phyloP scores from a whole-genome alignment of 352 stramenopile species.

The Pythium pyrilobum region DNA sequence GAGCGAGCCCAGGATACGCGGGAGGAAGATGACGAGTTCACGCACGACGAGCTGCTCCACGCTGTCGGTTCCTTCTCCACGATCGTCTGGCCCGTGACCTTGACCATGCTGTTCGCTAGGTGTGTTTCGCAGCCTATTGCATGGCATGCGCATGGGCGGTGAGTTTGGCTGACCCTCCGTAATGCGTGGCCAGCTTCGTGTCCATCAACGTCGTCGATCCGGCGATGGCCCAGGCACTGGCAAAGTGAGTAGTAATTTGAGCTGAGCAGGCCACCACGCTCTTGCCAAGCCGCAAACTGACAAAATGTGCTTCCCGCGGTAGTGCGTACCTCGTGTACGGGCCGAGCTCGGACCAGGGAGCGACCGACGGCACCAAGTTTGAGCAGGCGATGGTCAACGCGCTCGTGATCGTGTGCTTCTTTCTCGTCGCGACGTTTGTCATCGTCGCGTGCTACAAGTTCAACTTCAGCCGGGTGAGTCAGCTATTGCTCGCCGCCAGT shows the following conservation, averaged over 20 bases:
- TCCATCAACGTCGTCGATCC: slow-evolving; percentile 78
- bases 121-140: slow-evolving; percentile 4
- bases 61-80: slow-evolving; percentile 83
- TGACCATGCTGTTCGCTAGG: slow-evolving; percentile 83
- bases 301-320: neutral
- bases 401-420: slow-evolving; percentile 87
- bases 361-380: slow-evolving; percentile 64
- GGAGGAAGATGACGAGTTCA: slow-evolving; percentile 45
- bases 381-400: slow-evolving; percentile 82
- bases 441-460: slow-evolving; percentile 91
- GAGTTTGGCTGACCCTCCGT: no score
- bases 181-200: slow-evolving; percentile 60
- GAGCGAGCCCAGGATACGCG: neutral
- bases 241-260: slow-evolving; percentile 48
- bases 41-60: slow-evolving; percentile 79
- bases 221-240: slow-evolving; percentile 59
- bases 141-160: no score
- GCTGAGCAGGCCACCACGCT: neutral
- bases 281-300: slow-evolving; percentile 3
- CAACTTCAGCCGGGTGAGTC: slow-evolving; percentile 72
- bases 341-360: slow-evolving; percentile 41
- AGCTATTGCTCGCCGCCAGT: no score
- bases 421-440: slow-evolving; percentile 85
- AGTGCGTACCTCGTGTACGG: slow-evolving; percentile 81
- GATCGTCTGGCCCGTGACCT: slow-evolving; percentile 69